Base-by-base conservation (phyloP, 2,329 filamentous ascomycete species). In the Boeremia exigua region DNA sequence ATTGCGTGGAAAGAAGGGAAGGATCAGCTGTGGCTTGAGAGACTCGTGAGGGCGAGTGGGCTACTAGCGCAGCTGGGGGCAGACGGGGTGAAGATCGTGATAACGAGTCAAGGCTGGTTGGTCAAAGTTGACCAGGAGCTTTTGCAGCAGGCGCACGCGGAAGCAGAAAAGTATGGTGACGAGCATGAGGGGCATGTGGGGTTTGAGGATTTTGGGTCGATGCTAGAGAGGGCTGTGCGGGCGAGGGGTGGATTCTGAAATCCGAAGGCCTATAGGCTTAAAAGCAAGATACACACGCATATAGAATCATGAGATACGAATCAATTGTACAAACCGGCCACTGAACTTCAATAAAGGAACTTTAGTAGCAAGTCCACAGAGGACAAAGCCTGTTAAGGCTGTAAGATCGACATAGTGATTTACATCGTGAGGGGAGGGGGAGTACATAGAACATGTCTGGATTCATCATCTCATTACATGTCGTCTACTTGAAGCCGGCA, bases 71-170 rank as follows among this genome's bases (percentile, higher is more conserved):
- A 69, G 42, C 48, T 65, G 19, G 62, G 62, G 29, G 68, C 58
- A 8, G 66, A 64, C 12, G 67, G 59, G 25, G 48, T 61, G 9
- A 59, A 76, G 49, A 73, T 73, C 3, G 67, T 81, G 69, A 68
- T 81, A 3, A 81, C 79, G 14, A 73, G 74, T 10, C 71, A 63
- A 12, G 77, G 77, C 4, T 81, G 79, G 78, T 62, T 78, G 25
- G 76, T 80, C 0, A 70, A 65, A 43, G 67, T 82, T 6, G 72
- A 73, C 29, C 61, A 63, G 25, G 65, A 73, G 14, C 65, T 79
- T 28, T 78, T 81, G 77, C 58, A 51, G 36, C 62, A 62, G 39
- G 74, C 75, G 17, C 81, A 80, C 63, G 61, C 54, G 17, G 67
- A 74, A 38, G 73, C 70, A 5, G 71, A 72, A 48, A 56, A 58